Evolutionary conservation across 345 rosid genomes (phyloP).

Genomic region (Brassica incana): DNA sequence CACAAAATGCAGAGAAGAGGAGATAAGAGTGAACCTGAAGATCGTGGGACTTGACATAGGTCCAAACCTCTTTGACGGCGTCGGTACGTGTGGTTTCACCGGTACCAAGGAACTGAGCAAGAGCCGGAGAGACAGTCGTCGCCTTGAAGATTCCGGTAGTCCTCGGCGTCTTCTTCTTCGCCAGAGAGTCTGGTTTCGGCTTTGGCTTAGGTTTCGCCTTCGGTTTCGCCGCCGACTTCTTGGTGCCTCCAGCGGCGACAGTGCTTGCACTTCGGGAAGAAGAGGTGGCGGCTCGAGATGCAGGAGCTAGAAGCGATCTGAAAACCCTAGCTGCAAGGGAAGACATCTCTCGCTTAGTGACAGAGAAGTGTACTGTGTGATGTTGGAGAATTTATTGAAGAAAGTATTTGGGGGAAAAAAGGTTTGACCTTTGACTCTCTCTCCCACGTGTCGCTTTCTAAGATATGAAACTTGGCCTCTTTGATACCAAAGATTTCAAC

Average conservation of each 20-base stretch:
- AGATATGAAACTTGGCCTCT: not conserved
- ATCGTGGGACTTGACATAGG: slow-evolving; percentile 63
- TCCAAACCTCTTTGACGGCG: slow-evolving; percentile 76
- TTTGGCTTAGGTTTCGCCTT: slow-evolving; percentile 21
- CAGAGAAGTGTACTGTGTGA: not conserved
- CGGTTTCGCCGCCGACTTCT: slow-evolving; percentile 34
- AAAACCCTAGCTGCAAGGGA: slow-evolving; percentile 56
- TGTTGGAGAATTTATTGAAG: slow-evolving; percentile 13
- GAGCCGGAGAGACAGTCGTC: slow-evolving; percentile 65
- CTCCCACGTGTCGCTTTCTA: not conserved
- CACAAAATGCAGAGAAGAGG: not conserved
- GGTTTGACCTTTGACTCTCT: slow-evolving; percentile 32
- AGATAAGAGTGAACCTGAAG: slow-evolving; percentile 73
- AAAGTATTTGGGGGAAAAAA: slow-evolving; percentile 11
- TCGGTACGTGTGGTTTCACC: slow-evolving; percentile 62
- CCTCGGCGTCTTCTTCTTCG: slow-evolving; percentile 28
- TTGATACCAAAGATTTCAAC: slow-evolving; percentile 1
- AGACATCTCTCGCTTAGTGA: slow-evolving; percentile 27
- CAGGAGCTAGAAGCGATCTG: slow-evolving; percentile 57
- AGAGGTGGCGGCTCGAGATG: slow-evolving; percentile 23
- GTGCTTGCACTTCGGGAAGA: slow-evolving; percentile 2
- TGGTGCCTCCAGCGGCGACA: slow-evolving; percentile 27
- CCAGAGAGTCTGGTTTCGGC: slow-evolving; percentile 32
- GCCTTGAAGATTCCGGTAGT: slow-evolving; percentile 56
- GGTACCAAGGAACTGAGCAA: slow-evolving; percentile 60